Evolutionary conservation across 441 rosid species (phyloP).

Genomic region (Populus trichocarpa): DNA sequence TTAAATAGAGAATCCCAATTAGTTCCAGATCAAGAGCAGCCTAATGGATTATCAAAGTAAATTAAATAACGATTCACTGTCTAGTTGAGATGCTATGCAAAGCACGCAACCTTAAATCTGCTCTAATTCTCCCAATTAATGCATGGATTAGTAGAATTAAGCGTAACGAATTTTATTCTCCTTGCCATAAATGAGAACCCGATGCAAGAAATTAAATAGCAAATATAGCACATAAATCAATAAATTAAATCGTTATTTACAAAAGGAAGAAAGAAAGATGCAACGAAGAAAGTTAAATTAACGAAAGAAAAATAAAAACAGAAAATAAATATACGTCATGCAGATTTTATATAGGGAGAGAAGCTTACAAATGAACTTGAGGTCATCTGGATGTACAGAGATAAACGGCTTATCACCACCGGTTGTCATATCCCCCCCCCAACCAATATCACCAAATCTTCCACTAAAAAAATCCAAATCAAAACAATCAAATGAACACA

Average conservation of each 20-base stretch:
- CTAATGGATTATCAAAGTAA: not conserved
- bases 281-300: not conserved
- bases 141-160: not conserved
- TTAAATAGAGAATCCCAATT: not conserved
- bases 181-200: not conserved
- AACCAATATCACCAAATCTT: constrained; percentile 2
- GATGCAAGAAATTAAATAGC: not conserved
- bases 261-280: not conserved
- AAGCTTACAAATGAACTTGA: constrained; percentile 66
- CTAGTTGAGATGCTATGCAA: not conserved
- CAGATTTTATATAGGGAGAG: constrained; percentile 1
- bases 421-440: constrained; percentile 49
- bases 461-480: not conserved
- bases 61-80: too few relatives aligned
- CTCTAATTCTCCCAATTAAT: not conserved
- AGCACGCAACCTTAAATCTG: not conserved
- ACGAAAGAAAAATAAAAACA: not conserved
- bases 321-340: not conserved
- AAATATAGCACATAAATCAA: not conserved
- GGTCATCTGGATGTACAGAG: constrained; percentile 91
- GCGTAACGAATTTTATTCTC: not conserved
- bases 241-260: not conserved
- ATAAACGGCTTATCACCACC: constrained; percentile 64
- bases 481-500: not conserved
- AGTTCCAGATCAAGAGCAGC: not conserved